Evolutionary conservation across 2,329 filamentous ascomycete genomes (phyloP).

Genomic region (Cryphonectria naterciae): DNA sequence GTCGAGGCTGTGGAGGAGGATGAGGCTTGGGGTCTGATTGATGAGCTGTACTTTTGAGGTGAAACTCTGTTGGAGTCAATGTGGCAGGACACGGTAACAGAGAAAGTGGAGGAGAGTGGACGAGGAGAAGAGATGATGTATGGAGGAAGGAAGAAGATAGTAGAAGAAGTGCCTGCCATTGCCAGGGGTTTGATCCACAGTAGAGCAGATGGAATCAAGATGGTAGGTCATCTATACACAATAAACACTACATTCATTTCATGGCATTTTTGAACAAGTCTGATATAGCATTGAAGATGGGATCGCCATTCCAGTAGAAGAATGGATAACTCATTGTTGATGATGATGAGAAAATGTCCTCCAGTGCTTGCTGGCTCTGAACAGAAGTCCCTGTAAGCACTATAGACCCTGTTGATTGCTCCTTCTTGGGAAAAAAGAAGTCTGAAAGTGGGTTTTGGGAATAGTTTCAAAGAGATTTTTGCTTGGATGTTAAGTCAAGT

Average conservation of each 20-base stretch:
- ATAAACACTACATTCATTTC: neutral
- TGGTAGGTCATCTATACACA: neutral
- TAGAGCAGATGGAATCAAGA: neutral
- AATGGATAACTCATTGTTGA: neutral
- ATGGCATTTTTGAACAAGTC: neutral
- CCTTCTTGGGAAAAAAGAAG: neutral
- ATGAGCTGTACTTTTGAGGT: neutral
- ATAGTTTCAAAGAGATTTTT: neutral
- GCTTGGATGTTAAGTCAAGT: neutral
- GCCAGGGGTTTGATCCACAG: neutral
- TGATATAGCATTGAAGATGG: neutral
- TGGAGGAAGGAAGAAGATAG: neutral
- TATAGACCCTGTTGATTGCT: neutral
- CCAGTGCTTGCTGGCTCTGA: too few species aligned
- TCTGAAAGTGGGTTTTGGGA: neutral
- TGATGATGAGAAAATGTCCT: too few species aligned
- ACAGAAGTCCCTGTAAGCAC: neutral
- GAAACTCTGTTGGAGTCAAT: neutral
- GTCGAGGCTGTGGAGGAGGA: slow-evolving; percentile 3
- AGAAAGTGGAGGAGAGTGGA: neutral
- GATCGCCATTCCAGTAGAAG: too few species aligned
- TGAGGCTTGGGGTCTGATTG: neutral
- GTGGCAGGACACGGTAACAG: neutral
- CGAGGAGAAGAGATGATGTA: too few species aligned
- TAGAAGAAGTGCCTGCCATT: neutral